A percentile compares a stretch with the other conserved stretches of the same genome.
Evolutionary conservation across 1,139 yeast genomes (phyloP).

Genomic region (Eremothecium sinecaudum): DNA sequence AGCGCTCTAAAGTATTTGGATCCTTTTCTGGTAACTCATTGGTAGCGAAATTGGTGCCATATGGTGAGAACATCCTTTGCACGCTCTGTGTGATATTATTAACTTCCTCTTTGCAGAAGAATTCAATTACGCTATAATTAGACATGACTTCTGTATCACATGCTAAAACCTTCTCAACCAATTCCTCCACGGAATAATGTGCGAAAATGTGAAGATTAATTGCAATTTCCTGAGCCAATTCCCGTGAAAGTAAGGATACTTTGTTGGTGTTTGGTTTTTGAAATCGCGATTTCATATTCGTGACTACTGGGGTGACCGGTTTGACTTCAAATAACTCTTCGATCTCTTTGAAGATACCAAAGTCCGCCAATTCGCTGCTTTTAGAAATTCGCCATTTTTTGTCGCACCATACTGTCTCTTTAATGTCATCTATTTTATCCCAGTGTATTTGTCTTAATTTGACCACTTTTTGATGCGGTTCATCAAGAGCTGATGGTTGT

Average conservation of each 20-base stretch:
- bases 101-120: conserved; percentile 64
- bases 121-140: conserved; percentile 69
- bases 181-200: conserved; percentile 47
- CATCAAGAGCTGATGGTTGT: too few species aligned
- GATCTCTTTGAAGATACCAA: conserved; percentile 71
- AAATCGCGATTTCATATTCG: conserved; percentile 26
- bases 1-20: conserved; percentile 58
- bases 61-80: conserved; percentile 62
- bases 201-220: conserved; percentile 81
- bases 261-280: conserved; percentile 34
- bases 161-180: conserved; percentile 54
- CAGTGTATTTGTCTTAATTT: conserved; percentile 84
- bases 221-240: conserved; percentile 83
- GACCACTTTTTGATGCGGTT: conserved; percentile 12
- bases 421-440: conserved; percentile 69
- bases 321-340: conserved; percentile 61
- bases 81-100: conserved; percentile 62
- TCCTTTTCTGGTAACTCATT: conserved; percentile 43
- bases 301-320: conserved; percentile 31
- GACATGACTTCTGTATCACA: conserved; percentile 66
- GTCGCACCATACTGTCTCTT: conserved; percentile 76
- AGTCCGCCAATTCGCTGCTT: conserved; percentile 37
- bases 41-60: conserved; percentile 44
- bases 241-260: conserved; percentile 62
- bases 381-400: conserved; percentile 1